Evolutionary conservation across 345 rosid species (phyloP), one percentile per base, ranked within the genome.

Genomic region (Populus alba): DNA sequence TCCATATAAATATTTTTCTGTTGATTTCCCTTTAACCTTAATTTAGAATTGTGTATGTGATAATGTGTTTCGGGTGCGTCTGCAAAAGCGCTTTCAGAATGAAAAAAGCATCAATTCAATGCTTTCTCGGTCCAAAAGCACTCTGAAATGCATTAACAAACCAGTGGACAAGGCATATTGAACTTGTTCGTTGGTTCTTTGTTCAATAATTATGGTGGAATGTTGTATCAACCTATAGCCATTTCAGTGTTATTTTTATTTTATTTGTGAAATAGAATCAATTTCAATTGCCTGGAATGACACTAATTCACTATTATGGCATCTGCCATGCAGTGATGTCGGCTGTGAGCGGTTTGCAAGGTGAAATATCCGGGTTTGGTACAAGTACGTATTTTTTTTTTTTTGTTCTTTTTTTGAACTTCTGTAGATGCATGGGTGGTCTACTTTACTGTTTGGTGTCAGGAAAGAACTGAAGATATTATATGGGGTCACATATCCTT

Each of bases 301-400:
- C 8, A 23, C 80, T 74, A 45, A 75, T 75, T 2, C 59, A 53
- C 45, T 68, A 55, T 61, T 41, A 49, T 78, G 62, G 63, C 18
- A 51, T 45, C 80, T 83, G 57, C 7, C 31, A 75, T 88, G 91
- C 88, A 95, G 97, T 95, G 85, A 93, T 95, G 97, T 95, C 98
- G 72, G 99, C 99, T 77, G 91, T 92, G 81, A 95, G 99, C 82
- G 98, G 99, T 81, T 88, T 96, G 43, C 97, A 89, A 82, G 96
- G 91, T 66, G 75, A 91, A 91, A 79, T 94, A 77, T 25, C 82
- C 59, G 91, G 95, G 78, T 89, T 93, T 89, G 91, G 88, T 79
- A 88, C 93, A 87, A 75, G 98, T 94, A 82, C 59, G 95, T 86
- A 81, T 69, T 82, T 75, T 74, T 75, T 39, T 66, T 76, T n/a